Evolutionary conservation across 2,329 filamentous ascomycete genomes (phyloP).

Genomic region (Microdochium nivale): DNA sequence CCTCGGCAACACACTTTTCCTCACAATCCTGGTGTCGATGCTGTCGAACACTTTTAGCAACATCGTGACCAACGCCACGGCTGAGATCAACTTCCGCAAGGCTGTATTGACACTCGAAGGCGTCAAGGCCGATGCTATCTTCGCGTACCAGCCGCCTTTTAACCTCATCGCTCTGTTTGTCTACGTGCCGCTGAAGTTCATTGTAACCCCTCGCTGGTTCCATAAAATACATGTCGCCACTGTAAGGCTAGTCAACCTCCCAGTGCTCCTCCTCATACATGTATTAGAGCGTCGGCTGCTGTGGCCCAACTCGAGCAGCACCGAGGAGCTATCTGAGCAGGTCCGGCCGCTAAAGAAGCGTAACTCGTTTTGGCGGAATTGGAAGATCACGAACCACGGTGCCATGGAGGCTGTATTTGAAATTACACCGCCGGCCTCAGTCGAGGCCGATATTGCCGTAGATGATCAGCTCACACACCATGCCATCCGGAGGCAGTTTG

Average conservation of each 20-base stretch:
- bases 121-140: constrained; percentile 76
- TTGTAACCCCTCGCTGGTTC: constrained; percentile 77
- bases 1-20: constrained; percentile 76
- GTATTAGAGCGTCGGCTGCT: constrained; percentile 61
- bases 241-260: constrained; percentile 67
- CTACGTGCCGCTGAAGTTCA: constrained; percentile 67
- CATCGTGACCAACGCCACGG: constrained; percentile 66
- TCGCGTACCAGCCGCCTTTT: constrained; percentile 75
- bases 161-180: constrained; percentile 71
- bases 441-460: constrained; percentile 46
- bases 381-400: constrained; percentile 60
- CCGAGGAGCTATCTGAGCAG: constrained; percentile 11
- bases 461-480: constrained; percentile 52
- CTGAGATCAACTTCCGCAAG: constrained; percentile 77
- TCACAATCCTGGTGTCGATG: constrained; percentile 85
- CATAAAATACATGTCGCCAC: constrained; percentile 80
- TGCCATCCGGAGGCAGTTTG: constrained; percentile 48
- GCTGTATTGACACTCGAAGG: constrained; percentile 78
- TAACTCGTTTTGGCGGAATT: constrained; percentile 55
- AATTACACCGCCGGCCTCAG: constrained; percentile 54
- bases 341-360: constrained; percentile 8
- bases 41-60: constrained; percentile 76
- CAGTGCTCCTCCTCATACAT: constrained; percentile 63
- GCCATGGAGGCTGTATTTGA: constrained; percentile 69
- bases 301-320: constrained; percentile 37